Percentiles rank a stretch among this genome's conserved stretches.
phyloP scores from a whole-genome alignment of 768 basidiomycete genomes.

The Termitomyces sp. region DNA sequence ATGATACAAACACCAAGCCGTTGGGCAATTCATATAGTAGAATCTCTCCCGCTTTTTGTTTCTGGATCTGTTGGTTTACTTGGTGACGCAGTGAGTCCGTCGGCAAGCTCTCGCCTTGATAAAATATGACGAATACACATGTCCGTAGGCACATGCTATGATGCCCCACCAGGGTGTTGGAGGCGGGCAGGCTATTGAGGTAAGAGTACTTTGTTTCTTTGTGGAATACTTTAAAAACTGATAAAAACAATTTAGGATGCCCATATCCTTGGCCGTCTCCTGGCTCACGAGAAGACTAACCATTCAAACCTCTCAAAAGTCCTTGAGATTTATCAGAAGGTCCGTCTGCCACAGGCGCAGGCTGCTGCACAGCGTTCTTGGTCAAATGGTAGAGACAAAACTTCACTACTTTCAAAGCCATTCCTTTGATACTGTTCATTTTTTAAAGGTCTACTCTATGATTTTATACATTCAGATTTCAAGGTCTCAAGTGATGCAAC shows the following conservation, averaged over 20 bases:
- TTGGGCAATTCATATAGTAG: slow-evolving; percentile 36
- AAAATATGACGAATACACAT: neutral
- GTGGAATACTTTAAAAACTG: too few relatives aligned
- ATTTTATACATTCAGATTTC: slow-evolving; percentile 1
- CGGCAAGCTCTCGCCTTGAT: neutral
- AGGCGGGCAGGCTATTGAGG: slow-evolving; percentile 21
- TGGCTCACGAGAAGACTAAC: slow-evolving; percentile 11
- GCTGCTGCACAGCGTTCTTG: slow-evolving; percentile 10
- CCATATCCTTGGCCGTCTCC: slow-evolving; percentile 17
- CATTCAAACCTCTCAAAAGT: slow-evolving; percentile 6
- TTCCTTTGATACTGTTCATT: neutral
- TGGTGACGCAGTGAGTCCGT: slow-evolving; percentile 2
- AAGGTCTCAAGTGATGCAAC: neutral
- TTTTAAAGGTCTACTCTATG: neutral
- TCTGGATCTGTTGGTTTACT: slow-evolving; percentile 8
- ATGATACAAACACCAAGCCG: slow-evolving; percentile 20
- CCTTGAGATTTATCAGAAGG: slow-evolving; percentile 15
- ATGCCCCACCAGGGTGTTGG: slow-evolving; percentile 20
- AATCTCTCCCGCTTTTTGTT: slow-evolving; percentile 22
- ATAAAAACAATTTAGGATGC: slow-evolving; percentile 10
- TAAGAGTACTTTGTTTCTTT: neutral
- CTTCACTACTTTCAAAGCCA: neutral
- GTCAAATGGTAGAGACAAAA: slow-evolving; percentile 7
- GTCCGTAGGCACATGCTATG: slow-evolving; percentile 19
- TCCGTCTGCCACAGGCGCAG: slow-evolving; percentile 14